These are phyloP conservation scores for Mycena leptocephala DNA, from an alignment of 768 basidiomycete genomes.

Conservation along the genomic window DNA sequence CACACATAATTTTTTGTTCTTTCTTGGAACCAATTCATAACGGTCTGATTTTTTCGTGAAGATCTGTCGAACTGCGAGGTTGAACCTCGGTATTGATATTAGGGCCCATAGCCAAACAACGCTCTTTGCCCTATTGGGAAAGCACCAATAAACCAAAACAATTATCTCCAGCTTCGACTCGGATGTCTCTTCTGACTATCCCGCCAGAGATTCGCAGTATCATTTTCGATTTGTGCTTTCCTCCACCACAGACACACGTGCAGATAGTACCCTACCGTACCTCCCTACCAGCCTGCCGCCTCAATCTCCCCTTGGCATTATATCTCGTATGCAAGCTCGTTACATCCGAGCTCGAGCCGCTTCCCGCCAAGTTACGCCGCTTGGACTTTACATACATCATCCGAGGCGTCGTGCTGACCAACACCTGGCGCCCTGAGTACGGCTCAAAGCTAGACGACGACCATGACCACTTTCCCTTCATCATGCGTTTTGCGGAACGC, in stretches of 20 bases:
- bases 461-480: neutral
- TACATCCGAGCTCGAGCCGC: conserved; percentile 17
- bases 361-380: conserved; percentile 20
- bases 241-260: neutral
- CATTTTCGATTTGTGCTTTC: neutral
- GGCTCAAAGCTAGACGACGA: conserved; percentile 15
- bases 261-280: neutral
- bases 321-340: conserved; percentile 24
- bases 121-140: neutral
- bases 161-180: no score
- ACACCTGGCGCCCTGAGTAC: conserved; percentile 1
- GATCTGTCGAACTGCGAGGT: no score
- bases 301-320: conserved; percentile 21
- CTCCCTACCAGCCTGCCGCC: neutral
- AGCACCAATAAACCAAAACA: neutral
- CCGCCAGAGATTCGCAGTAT: conserved; percentile 1
- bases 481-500: conserved; percentile 30
- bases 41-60: no score
- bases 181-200: neutral
- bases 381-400: conserved; percentile 31
- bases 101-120: neutral
- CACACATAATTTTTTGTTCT: no score
- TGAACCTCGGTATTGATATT: no score
- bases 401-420: neutral
- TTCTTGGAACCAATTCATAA: no score